phyloP scores from a whole-genome alignment of 1,284 basidiomycete genomes.

The Omphalotus olearius region DNA sequence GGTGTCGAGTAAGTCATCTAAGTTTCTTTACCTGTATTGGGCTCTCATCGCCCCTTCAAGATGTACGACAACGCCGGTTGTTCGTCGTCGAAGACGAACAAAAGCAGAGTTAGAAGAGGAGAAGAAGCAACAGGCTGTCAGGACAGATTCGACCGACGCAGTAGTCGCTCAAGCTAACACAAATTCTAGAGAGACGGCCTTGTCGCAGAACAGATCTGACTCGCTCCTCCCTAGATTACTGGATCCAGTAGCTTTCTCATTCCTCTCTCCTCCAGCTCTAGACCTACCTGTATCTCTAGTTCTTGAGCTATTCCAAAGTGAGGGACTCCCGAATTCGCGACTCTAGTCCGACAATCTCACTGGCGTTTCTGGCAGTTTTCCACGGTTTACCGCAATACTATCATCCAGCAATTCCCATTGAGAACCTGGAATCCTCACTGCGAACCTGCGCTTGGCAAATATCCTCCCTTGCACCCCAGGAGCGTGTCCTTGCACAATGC shows the following conservation, averaged over 20 bases:
- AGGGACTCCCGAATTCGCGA: neutral
- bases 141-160: too few species aligned
- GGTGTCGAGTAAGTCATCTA: constrained; percentile 1
- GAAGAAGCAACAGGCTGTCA: neutral
- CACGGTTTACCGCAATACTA: neutral
- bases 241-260: too few species aligned
- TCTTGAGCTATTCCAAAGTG: constrained; percentile 7
- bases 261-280: neutral
- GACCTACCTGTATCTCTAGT: constrained; percentile 1
- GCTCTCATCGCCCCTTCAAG: neutral
- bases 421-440: neutral
- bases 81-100: constrained; percentile 1
- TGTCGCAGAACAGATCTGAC: too few species aligned
- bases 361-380: neutral
- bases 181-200: too few species aligned
- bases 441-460: neutral
- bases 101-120: constrained; percentile 4
- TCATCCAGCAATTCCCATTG: constrained; percentile 1
- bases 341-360: neutral
- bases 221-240: too few species aligned
- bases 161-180: too few species aligned
- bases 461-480: constrained; percentile 3
- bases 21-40: neutral
- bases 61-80: constrained; percentile 3
- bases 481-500: constrained; percentile 7